Percentiles rank a stretch among this genome's conserved stretches.
Evolutionary conservation across 257 asterid species (phyloP).

Genomic region (Fraxinus americana): DNA sequence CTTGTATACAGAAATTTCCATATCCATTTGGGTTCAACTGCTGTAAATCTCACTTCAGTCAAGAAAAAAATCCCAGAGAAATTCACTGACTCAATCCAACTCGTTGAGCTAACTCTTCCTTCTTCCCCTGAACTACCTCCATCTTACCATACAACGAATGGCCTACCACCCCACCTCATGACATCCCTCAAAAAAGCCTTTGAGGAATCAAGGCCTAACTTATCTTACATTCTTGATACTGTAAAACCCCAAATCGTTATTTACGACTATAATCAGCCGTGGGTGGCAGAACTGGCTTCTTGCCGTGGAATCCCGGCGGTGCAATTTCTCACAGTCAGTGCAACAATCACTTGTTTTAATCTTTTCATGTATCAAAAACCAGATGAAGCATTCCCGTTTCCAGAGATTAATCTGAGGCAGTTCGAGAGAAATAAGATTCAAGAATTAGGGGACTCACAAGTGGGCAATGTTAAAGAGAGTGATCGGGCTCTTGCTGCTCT

Average conservation of each 20-base stretch:
- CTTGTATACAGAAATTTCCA: not conserved
- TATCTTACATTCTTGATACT: constrained; percentile 21
- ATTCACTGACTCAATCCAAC: constrained; percentile 18
- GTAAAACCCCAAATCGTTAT: constrained; percentile 38
- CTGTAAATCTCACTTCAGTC: not conserved
- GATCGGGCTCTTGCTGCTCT: not conserved
- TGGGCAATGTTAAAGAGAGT: not conserved
- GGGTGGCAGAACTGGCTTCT: constrained; percentile 44
- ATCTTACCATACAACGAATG: constrained; percentile 53
- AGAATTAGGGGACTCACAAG: not conserved
- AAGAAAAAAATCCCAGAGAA: not conserved
- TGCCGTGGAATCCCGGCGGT: constrained; percentile 36
- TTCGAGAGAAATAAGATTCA: constrained; percentile 20
- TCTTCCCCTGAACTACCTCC: constrained; percentile 36
- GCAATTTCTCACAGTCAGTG: constrained; percentile 40
- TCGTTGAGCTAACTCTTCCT: constrained; percentile 44
- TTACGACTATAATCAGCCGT: constrained; percentile 50
- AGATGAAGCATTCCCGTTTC: constrained; percentile 22
- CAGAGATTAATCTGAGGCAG: constrained; percentile 18
- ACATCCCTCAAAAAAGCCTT: constrained; percentile 40
- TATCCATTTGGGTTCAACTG: not conserved
- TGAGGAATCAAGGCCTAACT: constrained; percentile 30
- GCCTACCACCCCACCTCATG: constrained; percentile 50
- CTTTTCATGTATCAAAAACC: constrained; percentile 9
- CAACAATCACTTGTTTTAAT: constrained; percentile 35